phyloP scores from a whole-genome alignment of 1,284 basidiomycete genomes.

The Cryptococcus hybrid region DNA sequence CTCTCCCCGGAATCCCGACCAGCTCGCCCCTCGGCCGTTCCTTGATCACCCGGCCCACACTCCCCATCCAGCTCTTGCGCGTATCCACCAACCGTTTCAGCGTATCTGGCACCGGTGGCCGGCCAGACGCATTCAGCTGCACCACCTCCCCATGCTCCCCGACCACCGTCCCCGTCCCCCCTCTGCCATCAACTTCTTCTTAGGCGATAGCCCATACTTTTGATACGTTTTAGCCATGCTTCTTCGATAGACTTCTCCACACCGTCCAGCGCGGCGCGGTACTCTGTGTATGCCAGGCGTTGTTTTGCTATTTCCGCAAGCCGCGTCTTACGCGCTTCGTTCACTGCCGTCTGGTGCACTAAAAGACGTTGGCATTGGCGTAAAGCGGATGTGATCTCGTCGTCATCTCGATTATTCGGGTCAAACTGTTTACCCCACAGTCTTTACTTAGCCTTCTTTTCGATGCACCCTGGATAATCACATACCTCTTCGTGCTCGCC shows the following conservation, averaged over 20 bases:
- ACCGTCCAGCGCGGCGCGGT: conserved; percentile 71
- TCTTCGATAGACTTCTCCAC: conserved; percentile 74
- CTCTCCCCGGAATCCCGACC: conserved; percentile 70
- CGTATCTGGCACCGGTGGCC: conserved; percentile 65
- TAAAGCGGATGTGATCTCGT: conserved; percentile 86
- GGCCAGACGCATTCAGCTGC: conserved; percentile 48
- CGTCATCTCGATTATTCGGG: conserved; percentile 75
- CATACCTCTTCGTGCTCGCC: conserved; percentile 54
- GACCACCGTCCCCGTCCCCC: background rate
- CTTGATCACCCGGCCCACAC: conserved; percentile 67
- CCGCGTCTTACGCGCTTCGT: conserved; percentile 75
- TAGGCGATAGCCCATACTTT: conserved; percentile 60
- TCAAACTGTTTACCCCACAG: conserved; percentile 59
- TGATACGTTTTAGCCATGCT: conserved; percentile 51
- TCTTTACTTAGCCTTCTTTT: background rate
- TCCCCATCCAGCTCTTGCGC: conserved; percentile 68
- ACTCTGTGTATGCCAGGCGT: conserved; percentile 85
- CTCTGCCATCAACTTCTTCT: conserved; percentile 60
- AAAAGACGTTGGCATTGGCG: conserved; percentile 84
- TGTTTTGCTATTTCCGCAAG: conserved; percentile 77
- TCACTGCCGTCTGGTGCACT: conserved; percentile 69
- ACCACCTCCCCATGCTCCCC: background rate
- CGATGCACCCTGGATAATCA: background rate
- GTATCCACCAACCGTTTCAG: conserved; percentile 68
- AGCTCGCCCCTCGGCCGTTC: conserved; percentile 63